phyloP scores from a whole-genome alignment of 768 basidiomycete genomes.

The Strobilomyces echinocephalus region DNA sequence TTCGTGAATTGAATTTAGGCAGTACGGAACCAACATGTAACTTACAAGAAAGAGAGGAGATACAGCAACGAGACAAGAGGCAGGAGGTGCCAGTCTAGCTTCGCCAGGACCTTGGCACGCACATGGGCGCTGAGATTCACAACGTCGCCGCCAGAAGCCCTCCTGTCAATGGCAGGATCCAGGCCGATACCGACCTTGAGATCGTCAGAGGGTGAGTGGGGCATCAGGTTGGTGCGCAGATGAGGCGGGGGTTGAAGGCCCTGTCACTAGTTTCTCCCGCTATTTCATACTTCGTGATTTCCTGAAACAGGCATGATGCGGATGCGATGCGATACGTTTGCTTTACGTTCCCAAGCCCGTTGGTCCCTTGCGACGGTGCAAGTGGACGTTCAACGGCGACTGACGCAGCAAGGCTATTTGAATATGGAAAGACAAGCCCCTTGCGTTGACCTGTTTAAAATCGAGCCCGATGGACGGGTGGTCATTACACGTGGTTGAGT shows the following conservation, averaged over 20 bases:
- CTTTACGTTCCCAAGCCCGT: neutral
- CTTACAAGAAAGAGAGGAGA: constrained; percentile 20
- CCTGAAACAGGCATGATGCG: constrained; percentile 1
- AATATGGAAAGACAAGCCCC: neutral
- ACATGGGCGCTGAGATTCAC: neutral
- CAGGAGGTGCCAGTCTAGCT: constrained; percentile 20
- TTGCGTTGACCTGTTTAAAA: neutral
- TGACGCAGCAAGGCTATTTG: neutral
- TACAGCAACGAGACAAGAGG: constrained; percentile 16
- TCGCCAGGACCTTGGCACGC: constrained; percentile 10
- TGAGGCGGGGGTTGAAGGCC: constrained; percentile 3
- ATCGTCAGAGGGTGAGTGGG: neutral
- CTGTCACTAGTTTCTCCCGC: neutral
- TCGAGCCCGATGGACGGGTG: neutral
- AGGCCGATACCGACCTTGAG: constrained; percentile 1
- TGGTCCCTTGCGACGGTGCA: neutral
- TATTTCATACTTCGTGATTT: neutral
- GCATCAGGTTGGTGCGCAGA: constrained; percentile 1
- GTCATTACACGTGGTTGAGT: neutral
- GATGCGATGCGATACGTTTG: neutral
- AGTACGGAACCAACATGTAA: neutral
- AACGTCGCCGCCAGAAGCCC: neutral
- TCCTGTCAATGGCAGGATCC: neutral
- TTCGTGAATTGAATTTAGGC: neutral
- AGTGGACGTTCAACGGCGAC: neutral